Percentiles rank a stretch among this genome's conserved stretches.
These are phyloP conservation scores for Kwoniella botswanensis DNA, from an alignment of 768 basidiomycete species.

Conservation along the genomic window DNA sequence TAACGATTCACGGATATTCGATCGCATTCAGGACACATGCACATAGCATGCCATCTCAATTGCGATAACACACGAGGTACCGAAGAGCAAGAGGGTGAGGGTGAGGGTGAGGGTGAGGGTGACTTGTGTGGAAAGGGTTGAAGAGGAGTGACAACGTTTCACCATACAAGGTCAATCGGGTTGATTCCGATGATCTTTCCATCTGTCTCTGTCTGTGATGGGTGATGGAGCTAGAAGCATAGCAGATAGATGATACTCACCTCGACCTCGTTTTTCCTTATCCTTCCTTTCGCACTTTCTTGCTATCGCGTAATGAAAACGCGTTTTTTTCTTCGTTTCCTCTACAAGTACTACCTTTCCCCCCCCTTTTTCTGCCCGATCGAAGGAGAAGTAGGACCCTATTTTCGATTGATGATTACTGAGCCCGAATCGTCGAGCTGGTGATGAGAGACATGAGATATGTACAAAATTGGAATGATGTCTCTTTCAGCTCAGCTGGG, in stretches of 20 bases:
- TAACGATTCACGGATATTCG: neutral
- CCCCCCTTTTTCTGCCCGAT: neutral
- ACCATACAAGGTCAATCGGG: neutral
- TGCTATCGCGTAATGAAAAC: neutral
- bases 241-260: neutral
- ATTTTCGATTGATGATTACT: neutral
- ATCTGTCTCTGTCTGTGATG: no score
- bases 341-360: no score
- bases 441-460: no score
- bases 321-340: neutral
- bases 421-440: no score
- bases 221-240: neutral
- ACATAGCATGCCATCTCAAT: neutral
- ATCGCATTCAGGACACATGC: neutral
- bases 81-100: neutral
- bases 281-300: neutral
- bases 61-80: neutral
- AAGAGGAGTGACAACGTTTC: neutral
- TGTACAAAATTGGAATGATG: no score
- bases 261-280: conserved; percentile 4
- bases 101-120: neutral
- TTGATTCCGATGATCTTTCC: no score
- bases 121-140: neutral
- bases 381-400: neutral
- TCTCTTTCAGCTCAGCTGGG: no score